Evolutionary conservation across 371 early-diverging fungal genomes (phyloP), one percentile per base, ranked within the genome.

Genomic region (Saksenaea vasiformis): DNA sequence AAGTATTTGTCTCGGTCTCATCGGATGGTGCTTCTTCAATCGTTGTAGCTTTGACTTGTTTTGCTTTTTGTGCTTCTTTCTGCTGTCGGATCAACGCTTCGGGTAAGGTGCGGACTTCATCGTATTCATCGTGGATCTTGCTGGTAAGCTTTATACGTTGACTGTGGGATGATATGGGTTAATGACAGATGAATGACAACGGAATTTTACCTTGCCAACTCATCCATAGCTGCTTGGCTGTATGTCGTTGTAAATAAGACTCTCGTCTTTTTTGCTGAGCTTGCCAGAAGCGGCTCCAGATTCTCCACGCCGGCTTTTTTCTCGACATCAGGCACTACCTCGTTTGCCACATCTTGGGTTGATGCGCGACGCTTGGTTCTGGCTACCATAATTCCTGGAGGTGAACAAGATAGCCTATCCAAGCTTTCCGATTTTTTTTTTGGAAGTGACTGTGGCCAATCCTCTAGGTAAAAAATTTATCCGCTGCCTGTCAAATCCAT

Each of bases 51-150:
- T 58, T 70, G 41, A 56, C 54, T n/a, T 82, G 75, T 61, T 80
- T 68, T 24, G 81, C 76, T 66, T 80, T 82, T 41, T 76, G 69
- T 44, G 74, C 76, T 71, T 85, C 82, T 58, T 85, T 77, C 69
- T 85, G 84, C 37, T 85, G 83, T 67, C 77, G 78, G 62, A 81
- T 72, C 53, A 89, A 73, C 8, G 80, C 85, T 28, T 79, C 80
- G 17, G 92, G 92, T 31, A 92, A 78, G 58, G 83, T 85, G 31
- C 85, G 84, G 37, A 88, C 84, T 22, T 86, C 68, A 39, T 82
- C 76, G 71, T 90, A 92, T 68, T 92, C 94, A 63, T 91, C 91
- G 58, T 79, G 66, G 58, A 91, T 87, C 77, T 92, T 91, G 54
- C 89, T 83, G 11, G 89, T 82, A 35, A 93, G 74, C 74, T 90